Conservation (phyloP, 306 rosid genomes). For the Astragalus glycyphyllos region DNA sequence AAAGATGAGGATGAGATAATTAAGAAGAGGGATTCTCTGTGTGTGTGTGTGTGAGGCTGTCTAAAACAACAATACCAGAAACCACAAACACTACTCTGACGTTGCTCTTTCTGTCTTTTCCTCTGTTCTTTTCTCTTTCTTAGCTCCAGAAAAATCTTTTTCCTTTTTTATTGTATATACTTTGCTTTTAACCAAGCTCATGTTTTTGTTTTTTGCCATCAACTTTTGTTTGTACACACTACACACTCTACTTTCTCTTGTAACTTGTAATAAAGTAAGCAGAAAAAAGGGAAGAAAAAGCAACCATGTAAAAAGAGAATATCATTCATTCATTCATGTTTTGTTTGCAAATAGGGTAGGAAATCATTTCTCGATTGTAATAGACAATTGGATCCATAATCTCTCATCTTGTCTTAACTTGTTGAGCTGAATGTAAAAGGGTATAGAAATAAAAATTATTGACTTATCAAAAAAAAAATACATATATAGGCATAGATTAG, state of each 20-base stretch:
- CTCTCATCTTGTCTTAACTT: no score
- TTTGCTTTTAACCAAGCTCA: slow-evolving; percentile 45
- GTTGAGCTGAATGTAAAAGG: no score
- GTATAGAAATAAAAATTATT: no score
- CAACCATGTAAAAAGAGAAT: slow-evolving; percentile 59
- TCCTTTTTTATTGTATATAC: slow-evolving; percentile 4
- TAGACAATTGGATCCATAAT: no score
- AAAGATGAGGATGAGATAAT: slow-evolving; percentile 44
- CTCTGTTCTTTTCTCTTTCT: slow-evolving; percentile 61
- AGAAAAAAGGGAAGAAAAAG: slow-evolving; percentile 49
- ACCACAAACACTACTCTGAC: slow-evolving; percentile 69
- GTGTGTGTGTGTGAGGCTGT: slow-evolving; percentile 51
- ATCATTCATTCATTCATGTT: no score
- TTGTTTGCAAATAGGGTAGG: no score
- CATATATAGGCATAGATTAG: slow-evolving; percentile 38
- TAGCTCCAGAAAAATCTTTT: slow-evolving; percentile 35
- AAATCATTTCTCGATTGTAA: no score
- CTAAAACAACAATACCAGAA: slow-evolving; percentile 54
- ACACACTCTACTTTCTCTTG: slow-evolving; percentile 48
- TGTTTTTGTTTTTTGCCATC: slow-evolving; percentile 33
- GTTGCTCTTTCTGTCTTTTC: slow-evolving; percentile 95
- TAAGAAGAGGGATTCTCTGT: slow-evolving; percentile 49
- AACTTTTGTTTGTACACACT: slow-evolving; percentile 49
- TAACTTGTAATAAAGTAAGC: slow-evolving; percentile 69
- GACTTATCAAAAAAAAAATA: no score